Evolutionary conservation across 257 asterid species (phyloP), one percentile per base, ranked within the genome.

Genomic region (Ophiorrhiza pumila): DNA sequence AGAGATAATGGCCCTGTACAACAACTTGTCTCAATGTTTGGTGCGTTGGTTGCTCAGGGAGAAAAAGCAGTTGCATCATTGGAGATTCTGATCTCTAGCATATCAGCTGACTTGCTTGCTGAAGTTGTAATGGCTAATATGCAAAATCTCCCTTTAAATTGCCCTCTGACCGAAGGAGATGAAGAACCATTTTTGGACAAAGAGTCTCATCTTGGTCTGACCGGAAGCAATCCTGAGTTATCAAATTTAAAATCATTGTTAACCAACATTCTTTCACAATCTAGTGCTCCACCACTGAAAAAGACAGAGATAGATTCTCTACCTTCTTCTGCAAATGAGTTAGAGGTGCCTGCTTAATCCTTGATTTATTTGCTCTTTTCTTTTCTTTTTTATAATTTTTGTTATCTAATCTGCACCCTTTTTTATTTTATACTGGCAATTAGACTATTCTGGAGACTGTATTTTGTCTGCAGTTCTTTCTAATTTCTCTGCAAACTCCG

Each of bases 11-110:
- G 94, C 68, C 90, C 96, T 53, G 96, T 90, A 58, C 97, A 86
- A 86, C 99, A 89, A 84, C 97, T 92, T 81, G 96, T 95, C 75
- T 93, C 96, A 53, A 92, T 95, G 99, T 95, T 95, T 84, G 88
- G 92, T 71, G 88, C 84, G 50, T 82, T 92, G 82, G 97, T 86
- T 84, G 99, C 96, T 74, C 98, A 90, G 91, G 99, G 99, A 77
- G 99, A 92, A 80, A 90, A 87, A 78, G 96, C 96, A 0, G 88
- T 78, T 74, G 85, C 88, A 59, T 84, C 93, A 27, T 78, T 92
- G 79, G 99, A 92, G 83, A 92, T 95, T 84, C 92, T 95, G 82
- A 92, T 92, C 74, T 82, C 99, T 47, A 95, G 96, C 86, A 90
- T 95, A 83, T 95, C 99, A 79, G 92, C 95, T 68, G 99, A 95